A percentile compares a stretch with the other conserved stretches of the same genome.
Evolutionary conservation across 305 asterid genomes (phyloP).

Genomic region (Fraxinus velutina): DNA sequence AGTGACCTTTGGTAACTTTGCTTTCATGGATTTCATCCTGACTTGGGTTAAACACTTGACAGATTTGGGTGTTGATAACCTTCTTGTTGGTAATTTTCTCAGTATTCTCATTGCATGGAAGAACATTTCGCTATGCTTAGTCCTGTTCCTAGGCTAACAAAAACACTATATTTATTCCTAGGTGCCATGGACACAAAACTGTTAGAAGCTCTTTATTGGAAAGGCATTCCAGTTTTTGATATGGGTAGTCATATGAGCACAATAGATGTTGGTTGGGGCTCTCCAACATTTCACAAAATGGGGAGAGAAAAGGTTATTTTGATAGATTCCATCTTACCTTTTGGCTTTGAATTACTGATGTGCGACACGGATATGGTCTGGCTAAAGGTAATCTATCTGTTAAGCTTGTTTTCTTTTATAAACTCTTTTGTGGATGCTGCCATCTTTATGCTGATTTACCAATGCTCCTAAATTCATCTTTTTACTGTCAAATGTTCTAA

Average conservation of each 20-base stretch:
- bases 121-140: constrained; percentile 14
- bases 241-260: constrained; percentile 99
- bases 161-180: constrained; percentile 22
- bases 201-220: constrained; percentile 94
- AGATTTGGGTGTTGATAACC: constrained; percentile 75
- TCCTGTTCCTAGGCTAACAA: constrained; percentile 20
- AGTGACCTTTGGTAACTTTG: constrained; percentile 93
- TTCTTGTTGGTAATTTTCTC: constrained; percentile 69
- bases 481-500: background rate
- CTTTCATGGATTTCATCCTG: constrained; percentile 96
- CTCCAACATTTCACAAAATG: constrained; percentile 92
- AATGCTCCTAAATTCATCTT: background rate
- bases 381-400: constrained; percentile 70
- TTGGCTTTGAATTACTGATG: constrained; percentile 86
- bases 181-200: constrained; percentile 98
- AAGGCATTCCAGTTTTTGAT: constrained; percentile 92
- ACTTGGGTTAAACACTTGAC: constrained; percentile 96
- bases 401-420: constrained; percentile 19
- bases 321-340: constrained; percentile 79
- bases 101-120: constrained; percentile 13
- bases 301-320: constrained; percentile 90
- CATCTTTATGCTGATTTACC: background rate
- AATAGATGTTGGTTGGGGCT: constrained; percentile 92
- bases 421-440: constrained; percentile 4
- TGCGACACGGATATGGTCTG: constrained; percentile 99